Evolutionary conservation across 2,329 filamentous ascomycete species (phyloP), one percentile per base, ranked within the genome.

Genomic region (Botrytis cinerea): DNA sequence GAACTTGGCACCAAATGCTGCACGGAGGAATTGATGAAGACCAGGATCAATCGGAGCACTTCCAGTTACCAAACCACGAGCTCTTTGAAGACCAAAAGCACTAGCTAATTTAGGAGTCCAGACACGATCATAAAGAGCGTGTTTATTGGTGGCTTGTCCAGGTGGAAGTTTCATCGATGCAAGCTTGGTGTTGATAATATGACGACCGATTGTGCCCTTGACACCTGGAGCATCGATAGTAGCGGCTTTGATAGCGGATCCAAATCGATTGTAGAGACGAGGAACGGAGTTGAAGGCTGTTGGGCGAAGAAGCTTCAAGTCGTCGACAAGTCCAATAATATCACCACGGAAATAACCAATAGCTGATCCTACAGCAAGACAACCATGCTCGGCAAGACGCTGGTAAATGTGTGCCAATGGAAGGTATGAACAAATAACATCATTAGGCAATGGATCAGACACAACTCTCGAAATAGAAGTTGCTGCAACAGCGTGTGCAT

Each of bases 281-380:
- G 96, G 96, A 2, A 99, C 96, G 25, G 94, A 97, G 78, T 92
- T 90, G 82, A 99, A 94, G 18, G 88, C 87, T 20, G 92, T 96
- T 0, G 96, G 96, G 74, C 90, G 89, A 73, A 99, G 86, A 57
- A 94, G 82, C 85, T 98, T 97, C 84, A 99, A 83, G 80, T 99
- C 96, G 74, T 99, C 96, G 0, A 97, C 90, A 28, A 99, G 85
- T 76, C 93, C 92, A 20, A 92, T 81, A 75, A 98, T 91, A 80
- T 98, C 94, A 72, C 96, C 96, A 78, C 96, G 93, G 88, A 98
- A 99, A 83, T 95, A 99, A 20, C 95, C 96, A 78, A 98, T 90
- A 14, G 89, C 85, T 48, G 89, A 89, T 72, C 94, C 95, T 70
- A 89, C 87, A 79, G 92, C 89, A 25, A 98, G 85, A 22, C 89